phyloP scores from a whole-genome alignment of 306 rosid species.

The Spatholobus suberectus region DNA sequence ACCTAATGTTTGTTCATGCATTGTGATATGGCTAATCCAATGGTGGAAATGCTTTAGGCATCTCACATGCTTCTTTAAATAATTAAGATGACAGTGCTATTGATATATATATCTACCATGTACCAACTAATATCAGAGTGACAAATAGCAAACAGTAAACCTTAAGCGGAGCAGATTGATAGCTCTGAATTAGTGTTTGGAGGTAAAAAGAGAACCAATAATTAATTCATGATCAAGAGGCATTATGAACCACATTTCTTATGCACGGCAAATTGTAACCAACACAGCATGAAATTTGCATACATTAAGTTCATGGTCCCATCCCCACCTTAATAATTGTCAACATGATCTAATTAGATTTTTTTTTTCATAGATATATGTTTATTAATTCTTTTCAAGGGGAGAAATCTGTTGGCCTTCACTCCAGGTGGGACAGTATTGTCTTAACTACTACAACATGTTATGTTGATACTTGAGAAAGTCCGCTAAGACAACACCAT shows the following conservation, averaged over 20 bases:
- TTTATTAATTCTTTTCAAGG: too few species aligned
- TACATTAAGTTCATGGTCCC: too few species aligned
- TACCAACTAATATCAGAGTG: neutral
- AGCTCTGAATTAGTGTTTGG: neutral
- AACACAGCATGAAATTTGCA: too few species aligned
- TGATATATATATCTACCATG: neutral
- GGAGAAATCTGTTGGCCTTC: too few species aligned
- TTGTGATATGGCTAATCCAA: neutral
- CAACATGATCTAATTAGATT: too few species aligned
- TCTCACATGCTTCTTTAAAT: constrained; percentile 2
- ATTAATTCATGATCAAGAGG: neutral
- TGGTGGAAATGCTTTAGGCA: constrained; percentile 31
- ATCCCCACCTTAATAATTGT: too few species aligned
- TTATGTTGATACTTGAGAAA: too few species aligned
- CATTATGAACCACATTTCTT: neutral
- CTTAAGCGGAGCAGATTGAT: neutral
- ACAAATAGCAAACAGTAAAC: neutral
- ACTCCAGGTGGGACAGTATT: too few species aligned
- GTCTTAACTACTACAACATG: too few species aligned
- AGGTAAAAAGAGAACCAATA: neutral
- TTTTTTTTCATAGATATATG: too few species aligned
- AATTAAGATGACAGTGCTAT: neutral
- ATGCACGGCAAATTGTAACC: neutral
- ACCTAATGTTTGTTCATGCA: neutral
- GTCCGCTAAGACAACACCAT: too few species aligned